These are phyloP conservation scores for Ganoderma sp. DNA, from an alignment of 1,284 basidiomycete genomes.

Conservation along the genomic window DNA sequence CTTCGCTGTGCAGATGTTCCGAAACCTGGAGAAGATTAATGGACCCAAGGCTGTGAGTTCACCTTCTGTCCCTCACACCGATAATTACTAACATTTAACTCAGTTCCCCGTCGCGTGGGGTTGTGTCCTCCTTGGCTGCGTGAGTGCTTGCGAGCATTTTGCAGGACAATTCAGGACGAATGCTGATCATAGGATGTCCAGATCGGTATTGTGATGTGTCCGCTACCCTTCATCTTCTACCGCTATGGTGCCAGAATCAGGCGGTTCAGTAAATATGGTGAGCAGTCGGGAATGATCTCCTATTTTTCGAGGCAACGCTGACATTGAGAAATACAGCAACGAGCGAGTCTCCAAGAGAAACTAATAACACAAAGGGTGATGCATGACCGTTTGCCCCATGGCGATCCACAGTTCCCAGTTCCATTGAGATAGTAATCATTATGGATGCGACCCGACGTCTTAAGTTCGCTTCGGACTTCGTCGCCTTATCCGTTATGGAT, in stretches of 20 bases:
- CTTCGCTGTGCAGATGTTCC: conserved; percentile 42
- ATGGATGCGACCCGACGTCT: not conserved
- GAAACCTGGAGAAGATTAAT: conserved; percentile 35
- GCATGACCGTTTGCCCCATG: not conserved
- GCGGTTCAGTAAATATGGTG: conserved; percentile 12
- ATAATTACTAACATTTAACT: not conserved
- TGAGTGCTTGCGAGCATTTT: not conserved
- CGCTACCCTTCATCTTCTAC: conserved; percentile 35
- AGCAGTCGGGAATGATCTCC: not conserved
- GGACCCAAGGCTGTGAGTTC: conserved; percentile 2
- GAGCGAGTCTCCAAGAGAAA: not conserved
- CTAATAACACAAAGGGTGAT: not conserved
- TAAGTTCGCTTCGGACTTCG: too few relatives aligned
- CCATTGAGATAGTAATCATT: too few relatives aligned
- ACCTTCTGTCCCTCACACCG: not conserved
- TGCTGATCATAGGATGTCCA: not conserved
- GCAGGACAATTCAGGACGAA: too few relatives aligned
- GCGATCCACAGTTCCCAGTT: not conserved
- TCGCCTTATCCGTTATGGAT: not conserved
- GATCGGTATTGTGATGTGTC: conserved; percentile 40
- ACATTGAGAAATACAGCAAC: not conserved
- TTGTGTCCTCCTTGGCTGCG: conserved; percentile 42
- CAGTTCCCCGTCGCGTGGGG: conserved; percentile 37
- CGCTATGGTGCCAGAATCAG: conserved; percentile 15
- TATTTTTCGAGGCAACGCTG: not conserved